Conservation (phyloP, 2,329 filamentous ascomycete species). For the Ceratocystis lukuohia region DNA sequence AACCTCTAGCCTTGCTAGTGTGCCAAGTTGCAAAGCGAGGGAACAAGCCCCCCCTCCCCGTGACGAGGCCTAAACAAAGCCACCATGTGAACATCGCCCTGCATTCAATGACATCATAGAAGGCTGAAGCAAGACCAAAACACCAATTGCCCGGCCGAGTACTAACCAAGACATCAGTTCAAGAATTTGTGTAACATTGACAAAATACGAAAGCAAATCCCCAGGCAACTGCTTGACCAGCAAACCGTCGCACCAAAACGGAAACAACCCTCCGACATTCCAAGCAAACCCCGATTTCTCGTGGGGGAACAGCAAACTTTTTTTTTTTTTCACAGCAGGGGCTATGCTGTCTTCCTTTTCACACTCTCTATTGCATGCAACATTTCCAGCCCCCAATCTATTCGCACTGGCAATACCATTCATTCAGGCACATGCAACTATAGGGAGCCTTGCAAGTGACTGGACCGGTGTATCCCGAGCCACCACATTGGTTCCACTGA, state of each 20-base stretch:
- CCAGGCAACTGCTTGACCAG: background rate
- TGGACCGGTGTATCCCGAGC: constrained; percentile 20
- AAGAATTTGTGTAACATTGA: background rate
- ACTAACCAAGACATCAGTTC: background rate
- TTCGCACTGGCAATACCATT: constrained; percentile 23
- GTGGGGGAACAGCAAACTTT: background rate
- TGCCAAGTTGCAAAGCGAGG: background rate
- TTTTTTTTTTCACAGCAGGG: background rate
- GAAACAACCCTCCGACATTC: background rate
- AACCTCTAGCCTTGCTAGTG: background rate
- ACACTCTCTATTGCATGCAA: background rate
- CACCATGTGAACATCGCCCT: background rate
- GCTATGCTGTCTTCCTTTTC: background rate
- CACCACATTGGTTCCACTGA: constrained; percentile 23
- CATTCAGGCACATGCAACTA: constrained; percentile 20
- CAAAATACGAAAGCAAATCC: background rate
- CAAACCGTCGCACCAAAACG: background rate
- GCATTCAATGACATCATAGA: background rate
- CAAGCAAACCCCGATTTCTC: background rate
- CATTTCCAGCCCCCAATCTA: constrained; percentile 1
- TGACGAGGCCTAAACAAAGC: no score
- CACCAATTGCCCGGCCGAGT: background rate
- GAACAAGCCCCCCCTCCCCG: background rate
- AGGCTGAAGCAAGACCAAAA: background rate
- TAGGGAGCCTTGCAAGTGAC: constrained; percentile 20